Evolutionary conservation across 768 basidiomycete genomes (phyloP).

Genomic region (Lenzites betulinus): DNA sequence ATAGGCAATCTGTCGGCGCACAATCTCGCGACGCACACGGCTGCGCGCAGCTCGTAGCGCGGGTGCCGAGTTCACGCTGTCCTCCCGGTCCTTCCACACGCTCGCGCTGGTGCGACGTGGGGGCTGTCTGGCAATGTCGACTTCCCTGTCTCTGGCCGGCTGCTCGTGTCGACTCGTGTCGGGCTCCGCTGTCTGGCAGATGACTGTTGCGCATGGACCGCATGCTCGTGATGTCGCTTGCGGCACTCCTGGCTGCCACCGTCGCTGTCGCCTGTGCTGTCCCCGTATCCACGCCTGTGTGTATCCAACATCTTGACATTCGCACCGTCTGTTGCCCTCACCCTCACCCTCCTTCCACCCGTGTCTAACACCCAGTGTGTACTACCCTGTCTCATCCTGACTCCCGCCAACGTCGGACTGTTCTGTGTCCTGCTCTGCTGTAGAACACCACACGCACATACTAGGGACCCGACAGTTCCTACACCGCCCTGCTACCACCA

Average conservation of each 20-base stretch:
- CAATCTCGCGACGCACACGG: not conserved
- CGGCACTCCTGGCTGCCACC: not conserved
- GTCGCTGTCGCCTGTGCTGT: not conserved
- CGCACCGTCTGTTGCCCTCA: no score
- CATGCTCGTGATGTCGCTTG: not conserved
- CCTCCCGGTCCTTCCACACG: not conserved
- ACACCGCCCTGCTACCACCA: not conserved
- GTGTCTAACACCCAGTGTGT: no score
- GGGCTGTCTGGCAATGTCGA: not conserved
- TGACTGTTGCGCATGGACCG: not conserved
- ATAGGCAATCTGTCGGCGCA: not conserved
- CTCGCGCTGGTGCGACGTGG: not conserved
- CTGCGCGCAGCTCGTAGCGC: not conserved
- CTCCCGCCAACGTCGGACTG: not conserved
- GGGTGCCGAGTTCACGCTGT: not conserved
- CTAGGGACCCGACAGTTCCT: not conserved
- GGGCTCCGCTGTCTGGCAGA: not conserved
- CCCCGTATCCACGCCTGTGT: not conserved
- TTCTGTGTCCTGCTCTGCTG: no score
- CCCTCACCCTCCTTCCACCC: no score
- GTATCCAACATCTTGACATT: not conserved
- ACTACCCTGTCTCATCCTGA: no score
- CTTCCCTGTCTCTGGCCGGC: no score
- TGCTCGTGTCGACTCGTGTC: no score
- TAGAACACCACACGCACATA: no score